These are phyloP conservation scores for Marasmius sp. DNA, from an alignment of 1,284 basidiomycete species.

Conservation along the genomic window DNA sequence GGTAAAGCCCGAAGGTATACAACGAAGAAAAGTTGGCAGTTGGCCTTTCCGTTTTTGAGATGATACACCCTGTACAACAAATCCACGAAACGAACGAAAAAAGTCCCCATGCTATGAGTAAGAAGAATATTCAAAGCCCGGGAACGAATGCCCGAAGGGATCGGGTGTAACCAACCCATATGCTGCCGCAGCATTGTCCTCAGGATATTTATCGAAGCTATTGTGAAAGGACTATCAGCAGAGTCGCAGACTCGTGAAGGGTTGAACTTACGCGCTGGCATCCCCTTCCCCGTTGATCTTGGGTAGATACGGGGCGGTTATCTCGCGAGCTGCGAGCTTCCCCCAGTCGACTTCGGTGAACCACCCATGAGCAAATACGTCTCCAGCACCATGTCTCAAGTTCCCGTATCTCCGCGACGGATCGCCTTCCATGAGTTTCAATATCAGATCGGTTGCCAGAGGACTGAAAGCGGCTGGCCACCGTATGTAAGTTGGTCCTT, in stretches of 20 bases:
- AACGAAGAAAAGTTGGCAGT: background rate
- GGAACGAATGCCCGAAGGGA: slow-evolving; percentile 58
- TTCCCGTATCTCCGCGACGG: slow-evolving; percentile 94
- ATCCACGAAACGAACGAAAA: background rate
- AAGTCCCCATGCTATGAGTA: background rate
- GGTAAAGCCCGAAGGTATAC: background rate
- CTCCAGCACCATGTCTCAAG: slow-evolving; percentile 86
- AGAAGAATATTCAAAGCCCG: slow-evolving; percentile 65
- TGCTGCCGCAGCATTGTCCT: slow-evolving; percentile 57
- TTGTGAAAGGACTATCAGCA: slow-evolving; percentile 7
- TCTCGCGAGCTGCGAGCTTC: slow-evolving; percentile 80
- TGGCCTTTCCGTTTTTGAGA: background rate
- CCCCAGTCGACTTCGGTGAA: slow-evolving; percentile 97
- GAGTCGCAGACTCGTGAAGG: background rate
- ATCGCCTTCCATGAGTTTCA: slow-evolving; percentile 89
- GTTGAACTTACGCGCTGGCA: slow-evolving; percentile 78
- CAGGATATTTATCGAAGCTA: slow-evolving; percentile 77
- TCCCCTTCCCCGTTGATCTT: slow-evolving; percentile 85
- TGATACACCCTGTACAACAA: background rate
- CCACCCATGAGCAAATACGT: slow-evolving; percentile 97
- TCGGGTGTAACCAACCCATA: slow-evolving; percentile 63
- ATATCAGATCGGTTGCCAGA: slow-evolving; percentile 81
- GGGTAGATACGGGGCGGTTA: slow-evolving; percentile 95
- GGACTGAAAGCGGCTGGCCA: slow-evolving; percentile 85
- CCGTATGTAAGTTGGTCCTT: slow-evolving; percentile 72